A percentile compares a stretch with the other conserved stretches of the same genome.
phyloP scores from a whole-genome alignment of 1,284 basidiomycete genomes.

The Lignosus rhinocerotis region DNA sequence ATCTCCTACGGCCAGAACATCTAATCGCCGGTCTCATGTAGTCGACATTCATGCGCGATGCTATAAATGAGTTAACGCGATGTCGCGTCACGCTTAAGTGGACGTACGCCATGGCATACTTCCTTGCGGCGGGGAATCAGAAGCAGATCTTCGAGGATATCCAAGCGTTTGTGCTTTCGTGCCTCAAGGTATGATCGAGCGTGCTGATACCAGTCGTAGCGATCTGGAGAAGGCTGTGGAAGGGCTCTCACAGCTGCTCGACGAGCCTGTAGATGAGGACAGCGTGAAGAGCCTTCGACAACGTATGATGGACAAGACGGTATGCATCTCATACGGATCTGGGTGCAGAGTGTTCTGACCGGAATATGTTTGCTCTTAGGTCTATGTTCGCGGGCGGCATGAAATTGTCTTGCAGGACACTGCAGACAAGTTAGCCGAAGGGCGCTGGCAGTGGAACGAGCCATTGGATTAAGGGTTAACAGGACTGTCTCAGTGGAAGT shows the following conservation, averaged over 20 bases:
- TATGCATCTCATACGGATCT: constrained; percentile 28
- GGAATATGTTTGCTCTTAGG: constrained; percentile 14
- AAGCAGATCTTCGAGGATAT: constrained; percentile 72
- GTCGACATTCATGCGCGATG: constrained; percentile 63
- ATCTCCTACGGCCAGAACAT: not conserved
- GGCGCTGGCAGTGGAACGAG: constrained; percentile 33
- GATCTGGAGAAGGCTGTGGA: constrained; percentile 71
- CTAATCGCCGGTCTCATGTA: constrained; percentile 8
- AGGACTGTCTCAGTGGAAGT: too few species aligned
- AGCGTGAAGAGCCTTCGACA: constrained; percentile 56
- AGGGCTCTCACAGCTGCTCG: constrained; percentile 59
- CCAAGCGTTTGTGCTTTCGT: constrained; percentile 40
- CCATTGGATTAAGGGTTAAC: constrained; percentile 14
- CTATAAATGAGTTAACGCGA: constrained; percentile 54
- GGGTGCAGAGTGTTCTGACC: not conserved
- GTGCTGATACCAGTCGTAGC: constrained; percentile 24
- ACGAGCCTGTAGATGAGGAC: constrained; percentile 57
- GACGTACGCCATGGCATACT: constrained; percentile 75
- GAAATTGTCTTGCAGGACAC: constrained; percentile 34
- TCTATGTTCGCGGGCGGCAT: constrained; percentile 33
- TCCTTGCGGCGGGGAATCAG: constrained; percentile 59
- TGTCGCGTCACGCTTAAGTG: constrained; percentile 69
- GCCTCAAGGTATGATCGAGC: not conserved
- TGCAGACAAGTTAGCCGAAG: constrained; percentile 31
- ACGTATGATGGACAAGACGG: constrained; percentile 60